Evolutionary conservation across 2,329 filamentous ascomycete genomes (phyloP).

Genomic region (Ilyonectria mors-panacis): DNA sequence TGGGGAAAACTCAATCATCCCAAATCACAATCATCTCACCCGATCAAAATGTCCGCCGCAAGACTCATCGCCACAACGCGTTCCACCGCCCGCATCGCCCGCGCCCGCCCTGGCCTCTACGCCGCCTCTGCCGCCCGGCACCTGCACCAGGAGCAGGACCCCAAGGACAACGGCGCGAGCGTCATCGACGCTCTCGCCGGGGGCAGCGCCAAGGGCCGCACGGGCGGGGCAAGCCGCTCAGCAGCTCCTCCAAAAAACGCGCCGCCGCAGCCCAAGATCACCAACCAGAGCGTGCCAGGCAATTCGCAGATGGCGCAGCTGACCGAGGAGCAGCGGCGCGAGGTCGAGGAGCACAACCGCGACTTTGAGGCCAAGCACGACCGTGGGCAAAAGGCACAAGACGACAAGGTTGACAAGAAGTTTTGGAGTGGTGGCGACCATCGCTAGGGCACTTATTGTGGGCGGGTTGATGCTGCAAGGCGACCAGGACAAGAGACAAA

Average conservation of each 20-base stretch:
- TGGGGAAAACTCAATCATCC: not conserved
- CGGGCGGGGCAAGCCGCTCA: conserved; percentile 58
- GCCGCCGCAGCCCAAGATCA: conserved; percentile 66
- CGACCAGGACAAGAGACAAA: no score
- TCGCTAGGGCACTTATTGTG: not conserved
- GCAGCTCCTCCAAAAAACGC: conserved; percentile 51
- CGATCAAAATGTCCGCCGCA: conserved; percentile 14
- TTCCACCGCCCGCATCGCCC: conserved; percentile 31
- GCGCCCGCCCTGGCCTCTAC: conserved; percentile 23
- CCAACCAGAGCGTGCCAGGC: conserved; percentile 62
- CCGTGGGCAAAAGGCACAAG: conserved; percentile 55
- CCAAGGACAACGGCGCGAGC: conserved; percentile 16
- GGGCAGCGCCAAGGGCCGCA: conserved; percentile 52
- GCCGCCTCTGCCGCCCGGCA: conserved; percentile 10
- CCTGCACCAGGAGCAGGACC: conserved; percentile 21
- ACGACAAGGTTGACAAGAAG: conserved; percentile 69
- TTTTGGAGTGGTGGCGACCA: conserved; percentile 61
- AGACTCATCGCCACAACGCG: conserved; percentile 11
- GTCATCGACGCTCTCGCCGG: conserved; percentile 49
- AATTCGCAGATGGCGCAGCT: conserved; percentile 51
- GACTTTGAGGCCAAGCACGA: conserved; percentile 72
- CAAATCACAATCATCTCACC: not conserved
- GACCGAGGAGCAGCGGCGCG: conserved; percentile 66
- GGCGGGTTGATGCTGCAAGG: no score
- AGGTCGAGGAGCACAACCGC: conserved; percentile 71